Evolutionary conservation across 352 stramenopile genomes (phyloP).

Genomic region (Phytopythium boreale): DNA sequence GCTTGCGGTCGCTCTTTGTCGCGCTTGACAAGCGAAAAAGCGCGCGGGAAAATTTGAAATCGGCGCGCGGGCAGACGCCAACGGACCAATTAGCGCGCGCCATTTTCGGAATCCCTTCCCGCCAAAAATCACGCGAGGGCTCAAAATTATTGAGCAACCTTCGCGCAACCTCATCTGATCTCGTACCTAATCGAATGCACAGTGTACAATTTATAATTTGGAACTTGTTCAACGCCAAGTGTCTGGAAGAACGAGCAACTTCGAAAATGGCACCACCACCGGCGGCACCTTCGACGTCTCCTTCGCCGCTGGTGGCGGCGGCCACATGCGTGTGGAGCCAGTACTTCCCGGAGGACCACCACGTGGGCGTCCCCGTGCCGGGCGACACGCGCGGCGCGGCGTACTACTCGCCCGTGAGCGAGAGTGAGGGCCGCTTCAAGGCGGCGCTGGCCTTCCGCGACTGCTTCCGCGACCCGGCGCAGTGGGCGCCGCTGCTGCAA

Average conservation of each 20-base stretch:
- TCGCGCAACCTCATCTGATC: slow-evolving; percentile 10
- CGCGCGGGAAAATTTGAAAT: slow-evolving; percentile 11
- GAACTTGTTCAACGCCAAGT: not conserved
- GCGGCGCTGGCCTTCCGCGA: slow-evolving; percentile 53
- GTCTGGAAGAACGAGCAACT: not conserved
- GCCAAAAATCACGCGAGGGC: slow-evolving; percentile 19
- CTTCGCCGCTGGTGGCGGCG: slow-evolving; percentile 21
- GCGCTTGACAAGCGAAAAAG: slow-evolving; percentile 1
- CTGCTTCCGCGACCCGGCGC: slow-evolving; percentile 44
- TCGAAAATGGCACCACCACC: not conserved
- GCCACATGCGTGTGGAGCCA: slow-evolving; percentile 74
- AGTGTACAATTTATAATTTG: not conserved
- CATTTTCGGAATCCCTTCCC: slow-evolving; percentile 27
- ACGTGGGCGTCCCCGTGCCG: slow-evolving; percentile 34
- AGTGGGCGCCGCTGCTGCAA: slow-evolving; percentile 52
- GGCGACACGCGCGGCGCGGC: slow-evolving; percentile 37
- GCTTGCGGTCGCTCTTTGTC: not conserved
- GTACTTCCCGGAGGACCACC: slow-evolving; percentile 72
- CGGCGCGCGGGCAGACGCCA: not conserved
- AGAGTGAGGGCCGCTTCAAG: slow-evolving; percentile 52
- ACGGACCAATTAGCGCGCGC: slow-evolving; percentile 26
- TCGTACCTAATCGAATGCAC: slow-evolving; percentile 1
- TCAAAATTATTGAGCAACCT: slow-evolving; percentile 3
- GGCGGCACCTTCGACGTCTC: not conserved
- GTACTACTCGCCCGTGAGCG: slow-evolving; percentile 49